A percentile compares a stretch with the other conserved stretches of the same genome.
These are phyloP conservation scores for Pseudozyma pruni DNA, from an alignment of 1,284 basidiomycete species.

Conservation along the genomic window DNA sequence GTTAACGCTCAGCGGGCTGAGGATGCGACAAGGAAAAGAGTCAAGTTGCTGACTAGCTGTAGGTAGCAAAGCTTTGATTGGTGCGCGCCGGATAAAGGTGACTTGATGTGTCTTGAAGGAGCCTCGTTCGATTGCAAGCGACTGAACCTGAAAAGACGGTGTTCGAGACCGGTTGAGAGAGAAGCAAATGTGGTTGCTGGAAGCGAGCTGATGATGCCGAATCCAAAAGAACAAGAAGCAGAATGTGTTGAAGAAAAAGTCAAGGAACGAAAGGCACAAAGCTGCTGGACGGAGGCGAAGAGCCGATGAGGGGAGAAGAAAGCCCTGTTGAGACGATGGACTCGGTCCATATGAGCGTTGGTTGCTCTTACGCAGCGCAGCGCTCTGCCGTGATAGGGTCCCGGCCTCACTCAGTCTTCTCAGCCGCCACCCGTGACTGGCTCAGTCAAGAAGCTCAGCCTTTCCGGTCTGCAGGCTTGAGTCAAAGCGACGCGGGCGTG, in stretches of 20 bases:
- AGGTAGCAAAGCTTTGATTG: conserved; percentile 5
- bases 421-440: background rate
- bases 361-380: too few species aligned
- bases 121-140: too few species aligned
- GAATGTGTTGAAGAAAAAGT: conserved; percentile 12
- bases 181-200: conserved; percentile 34
- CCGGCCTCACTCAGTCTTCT: background rate
- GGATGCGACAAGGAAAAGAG: conserved; percentile 1
- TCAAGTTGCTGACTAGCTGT: background rate
- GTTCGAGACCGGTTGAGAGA: background rate
- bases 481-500: too few species aligned
- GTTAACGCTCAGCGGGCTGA: conserved; percentile 11
- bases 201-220: conserved; percentile 9
- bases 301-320: conserved; percentile 28
- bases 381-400: too few species aligned
- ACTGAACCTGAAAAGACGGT: background rate
- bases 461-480: too few species aligned
- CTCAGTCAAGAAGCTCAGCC: background rate
- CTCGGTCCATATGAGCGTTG: background rate
- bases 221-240: conserved; percentile 15
- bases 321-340: background rate
- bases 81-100: too few species aligned
- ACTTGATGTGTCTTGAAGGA: too few species aligned
- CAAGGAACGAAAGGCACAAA: conserved; percentile 15
- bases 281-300: conserved; percentile 43